Base-by-base conservation (phyloP, 148 eudicot species). In the Silene conica region DNA sequence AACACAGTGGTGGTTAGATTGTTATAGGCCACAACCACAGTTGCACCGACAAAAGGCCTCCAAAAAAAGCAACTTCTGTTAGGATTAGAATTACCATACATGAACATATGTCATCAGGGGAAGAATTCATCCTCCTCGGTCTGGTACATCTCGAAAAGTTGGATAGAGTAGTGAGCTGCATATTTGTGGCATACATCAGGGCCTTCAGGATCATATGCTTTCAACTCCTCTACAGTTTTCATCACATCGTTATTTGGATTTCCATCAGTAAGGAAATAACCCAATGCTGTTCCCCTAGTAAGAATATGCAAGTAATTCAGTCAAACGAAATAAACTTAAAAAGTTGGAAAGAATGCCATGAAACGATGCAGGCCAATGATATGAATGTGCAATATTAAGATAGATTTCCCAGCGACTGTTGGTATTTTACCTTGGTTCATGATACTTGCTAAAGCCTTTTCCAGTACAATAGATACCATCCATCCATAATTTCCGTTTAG, bases 401-500 rank as follows among this genome's bases (percentile, higher is more conserved):
- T 0, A 38, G 43, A 0, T 38, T 38, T 38, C 7, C 43, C 8
- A 23, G 28, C 6, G n/a, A n/a, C n/a, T n/a, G n/a, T n/a, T n/a
- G n/a, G n/a, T 23, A 19, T 23, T 20, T 66, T 83, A 90, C 97
- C 91, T 87, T 20, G 31, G 8, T 41, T 90, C 90, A 82, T 92
- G 91, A 77, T 72, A 75, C 74, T 81, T 89, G 89, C 82, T 92
- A 80, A 92, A 92, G 38, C 97, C 97, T 84, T 82, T 73, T 41
- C 75, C 68, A 73, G 82, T 82, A 21, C 15, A 31, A 31, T 73
- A 15, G 19, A 80, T 13, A 59, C 91, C 74, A 21, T 8, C 83
- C 74, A 77, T 78, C 60, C 56, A 48, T 28, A 5, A 62, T 80
- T 75, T 64, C 75, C 89, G 87, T 11, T 82, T 87, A 8, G 57